phyloP scores from a whole-genome alignment of 495 filamentous ascomycete genomes.

The Opeltia flavorubescens region DNA sequence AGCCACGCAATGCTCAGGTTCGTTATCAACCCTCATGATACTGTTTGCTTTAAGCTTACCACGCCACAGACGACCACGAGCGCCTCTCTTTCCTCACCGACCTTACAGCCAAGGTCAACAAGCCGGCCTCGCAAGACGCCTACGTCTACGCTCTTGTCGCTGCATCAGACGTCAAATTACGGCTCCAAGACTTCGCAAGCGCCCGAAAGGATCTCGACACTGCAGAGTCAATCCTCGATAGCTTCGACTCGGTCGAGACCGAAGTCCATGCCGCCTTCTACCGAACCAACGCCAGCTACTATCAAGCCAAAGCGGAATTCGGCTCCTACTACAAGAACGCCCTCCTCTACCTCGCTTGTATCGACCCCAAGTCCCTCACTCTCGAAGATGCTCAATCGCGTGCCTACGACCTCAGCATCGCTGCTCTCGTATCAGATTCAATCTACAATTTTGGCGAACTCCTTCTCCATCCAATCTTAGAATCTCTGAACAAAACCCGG shows the following conservation, averaged over 20 bases:
- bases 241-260: conserved; percentile 89
- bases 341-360: conserved; percentile 95
- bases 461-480: conserved; percentile 88
- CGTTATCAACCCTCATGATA: background rate
- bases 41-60: background rate
- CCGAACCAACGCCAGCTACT: conserved; percentile 87
- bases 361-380: conserved; percentile 62
- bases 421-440: conserved; percentile 78
- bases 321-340: conserved; percentile 93
- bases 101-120: conserved; percentile 78
- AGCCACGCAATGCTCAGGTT: conserved; percentile 76
- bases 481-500: conserved; percentile 52
- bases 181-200: conserved; percentile 56
- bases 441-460: conserved; percentile 99
- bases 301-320: conserved; percentile 81
- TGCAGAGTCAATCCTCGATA: conserved; percentile 76
- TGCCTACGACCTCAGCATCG: conserved; percentile 84
- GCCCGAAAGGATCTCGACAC: conserved; percentile 74
- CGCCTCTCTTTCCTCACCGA: conserved; percentile 74
- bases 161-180: conserved; percentile 76
- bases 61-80: conserved; percentile 62
- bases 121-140: conserved; percentile 86
- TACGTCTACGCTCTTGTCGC: conserved; percentile 87
- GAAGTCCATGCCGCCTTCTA: conserved; percentile 97
- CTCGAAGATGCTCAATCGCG: conserved; percentile 58